Base-by-base conservation (phyloP, 2,329 filamentous ascomycete species). In the Calonectria pauciramosa region DNA sequence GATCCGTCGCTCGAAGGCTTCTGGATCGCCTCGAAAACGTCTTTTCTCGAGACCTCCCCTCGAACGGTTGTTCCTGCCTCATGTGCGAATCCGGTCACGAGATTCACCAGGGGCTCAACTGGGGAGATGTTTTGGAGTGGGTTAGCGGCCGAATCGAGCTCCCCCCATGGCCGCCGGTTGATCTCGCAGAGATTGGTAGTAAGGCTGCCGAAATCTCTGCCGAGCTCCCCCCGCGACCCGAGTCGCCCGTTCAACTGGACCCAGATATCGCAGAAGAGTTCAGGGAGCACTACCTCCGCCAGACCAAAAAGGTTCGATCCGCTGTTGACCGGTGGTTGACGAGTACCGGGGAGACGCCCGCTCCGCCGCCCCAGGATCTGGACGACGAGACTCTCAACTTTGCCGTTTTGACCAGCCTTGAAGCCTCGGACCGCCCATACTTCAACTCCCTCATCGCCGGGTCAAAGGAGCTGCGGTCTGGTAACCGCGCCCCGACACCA, bases 191-290 rank as follows among this genome's bases (percentile, higher is more conserved):
- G 64, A 87, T 94, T 52, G 89, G 91, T 56, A 86, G 86, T 66
- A 93, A 92, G 78, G 91, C 93, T 6, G 89, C 90, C 51, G 92
- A 91, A 41, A 74, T 85, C 9, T 86, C 94, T 86, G 91, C 93
- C 87, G 88, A 95, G 54, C 82, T 88, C 38, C 90, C 90, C 13
- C 86, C 86, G 5, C 87, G 92, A 49, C 91, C 92, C 13, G 86
- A 88, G 7, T 93, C 92, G 0, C 92, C 92, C 10, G 87, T 93
- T 66, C 92, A 97, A 84, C 92, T 99, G 73, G 96, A 99, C 80
- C 95, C 97, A 9, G 96, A 99, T 83, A 95, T 99, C 14, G 96
- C 96, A 0, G 96, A 98, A 77, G 95, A 98, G 83, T 98, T 96
- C 82, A 91, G 95, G 59, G 96, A 97, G 68, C 96, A 98, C 83